These are phyloP conservation scores for Lecanicillium sp. DNA, from an alignment of 2,329 filamentous ascomycete genomes.

Conservation along the genomic window DNA sequence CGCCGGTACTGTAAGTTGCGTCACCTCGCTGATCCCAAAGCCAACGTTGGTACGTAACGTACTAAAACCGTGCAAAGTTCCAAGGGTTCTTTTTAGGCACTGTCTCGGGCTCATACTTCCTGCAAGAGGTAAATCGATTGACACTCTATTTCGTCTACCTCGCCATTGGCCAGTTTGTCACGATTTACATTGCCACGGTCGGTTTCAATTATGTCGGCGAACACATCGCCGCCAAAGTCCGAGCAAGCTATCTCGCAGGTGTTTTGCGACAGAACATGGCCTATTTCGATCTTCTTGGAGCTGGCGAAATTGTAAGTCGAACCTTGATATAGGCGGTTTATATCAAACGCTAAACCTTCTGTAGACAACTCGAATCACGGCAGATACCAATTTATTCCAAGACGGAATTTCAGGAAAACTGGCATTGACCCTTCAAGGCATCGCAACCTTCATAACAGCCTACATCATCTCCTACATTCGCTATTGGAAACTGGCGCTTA, in stretches of 20 bases:
- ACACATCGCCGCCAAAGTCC: neutral
- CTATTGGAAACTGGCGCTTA: slow-evolving; percentile 77
- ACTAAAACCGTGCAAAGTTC: slow-evolving; percentile 1
- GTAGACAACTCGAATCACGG: slow-evolving; percentile 47
- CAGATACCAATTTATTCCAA: slow-evolving; percentile 76
- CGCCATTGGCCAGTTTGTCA: slow-evolving; percentile 2
- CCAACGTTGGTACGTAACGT: neutral
- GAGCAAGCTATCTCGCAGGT: neutral
- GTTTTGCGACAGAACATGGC: slow-evolving; percentile 8
- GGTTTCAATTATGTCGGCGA: slow-evolving; percentile 7
- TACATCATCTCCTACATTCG: slow-evolving; percentile 76
- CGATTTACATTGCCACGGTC: slow-evolving; percentile 4
- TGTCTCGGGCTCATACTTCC: neutral
- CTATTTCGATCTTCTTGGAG: slow-evolving; percentile 6
- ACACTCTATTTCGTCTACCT: slow-evolving; percentile 7
- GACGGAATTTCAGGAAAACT: slow-evolving; percentile 80
- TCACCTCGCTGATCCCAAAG: slow-evolving; percentile 1
- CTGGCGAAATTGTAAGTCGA: slow-evolving; percentile 2
- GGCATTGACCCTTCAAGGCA: slow-evolving; percentile 56
- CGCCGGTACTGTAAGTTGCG: slow-evolving; percentile 4
- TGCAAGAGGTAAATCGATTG: neutral
- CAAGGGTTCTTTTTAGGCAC: slow-evolving; percentile 3
- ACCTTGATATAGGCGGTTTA: neutral
- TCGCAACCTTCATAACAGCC: slow-evolving; percentile 68
- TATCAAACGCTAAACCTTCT: slow-evolving; percentile 40